Evolutionary conservation across 148 eudicot species (phyloP).

Genomic region (Silene uniflora): DNA sequence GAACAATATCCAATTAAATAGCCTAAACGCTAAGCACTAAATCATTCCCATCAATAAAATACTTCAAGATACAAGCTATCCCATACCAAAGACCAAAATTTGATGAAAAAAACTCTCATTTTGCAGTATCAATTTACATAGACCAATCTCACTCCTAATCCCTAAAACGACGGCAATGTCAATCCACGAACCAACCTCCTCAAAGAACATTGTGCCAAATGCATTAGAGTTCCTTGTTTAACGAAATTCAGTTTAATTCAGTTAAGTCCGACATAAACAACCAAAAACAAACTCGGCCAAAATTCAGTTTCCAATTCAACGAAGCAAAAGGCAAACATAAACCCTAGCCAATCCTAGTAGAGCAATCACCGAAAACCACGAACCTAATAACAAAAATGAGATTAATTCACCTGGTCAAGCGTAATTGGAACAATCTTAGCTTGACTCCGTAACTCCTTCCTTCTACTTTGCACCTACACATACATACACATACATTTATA

Average conservation of each 20-base stretch:
- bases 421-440: conserved; percentile 90
- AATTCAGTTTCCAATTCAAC: background rate
- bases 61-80: too few species aligned
- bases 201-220: background rate
- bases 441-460: conserved; percentile 57
- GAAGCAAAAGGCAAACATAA: background rate
- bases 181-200: background rate
- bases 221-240: background rate
- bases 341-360: background rate
- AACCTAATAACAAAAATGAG: background rate
- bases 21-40: too few species aligned
- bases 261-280: background rate
- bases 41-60: too few species aligned
- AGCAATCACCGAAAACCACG: background rate
- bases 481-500: conserved; percentile 22
- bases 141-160: background rate
- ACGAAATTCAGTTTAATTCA: background rate
- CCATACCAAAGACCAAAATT: too few species aligned
- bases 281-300: background rate
- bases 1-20: background rate
- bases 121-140: too few species aligned
- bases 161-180: background rate
- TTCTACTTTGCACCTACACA: conserved; percentile 60
- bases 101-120: too few species aligned
- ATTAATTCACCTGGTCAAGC: conserved; percentile 68